These are phyloP conservation scores for Coccomyxa sp. DNA, from an alignment of 139 green algal species.

Conservation along the genomic window DNA sequence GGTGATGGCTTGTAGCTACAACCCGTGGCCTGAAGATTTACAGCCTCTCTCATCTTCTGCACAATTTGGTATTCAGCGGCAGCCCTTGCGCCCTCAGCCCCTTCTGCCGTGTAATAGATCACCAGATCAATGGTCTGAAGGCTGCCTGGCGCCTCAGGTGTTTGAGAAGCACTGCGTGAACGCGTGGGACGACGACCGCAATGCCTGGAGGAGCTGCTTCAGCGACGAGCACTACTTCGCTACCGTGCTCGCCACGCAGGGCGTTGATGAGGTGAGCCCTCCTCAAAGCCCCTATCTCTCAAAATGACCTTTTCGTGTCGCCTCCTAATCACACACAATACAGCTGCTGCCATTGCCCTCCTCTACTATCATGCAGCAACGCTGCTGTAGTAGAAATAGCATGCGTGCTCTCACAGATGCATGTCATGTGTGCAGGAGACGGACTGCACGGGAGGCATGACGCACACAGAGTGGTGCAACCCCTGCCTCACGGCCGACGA, in stretches of 20 bases:
- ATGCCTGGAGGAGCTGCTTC: not conserved
- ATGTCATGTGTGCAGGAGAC: not conserved
- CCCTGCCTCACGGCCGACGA: not conserved
- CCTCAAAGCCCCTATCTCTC: not conserved
- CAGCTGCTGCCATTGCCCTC: not conserved
- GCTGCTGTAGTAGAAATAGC: not conserved
- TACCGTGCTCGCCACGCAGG: not conserved
- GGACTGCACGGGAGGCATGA: not conserved
- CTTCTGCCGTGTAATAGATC: no score
- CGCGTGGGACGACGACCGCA: not conserved
- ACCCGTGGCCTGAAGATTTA: no score
- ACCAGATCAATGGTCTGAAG: not conserved
- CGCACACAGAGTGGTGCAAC: not conserved
- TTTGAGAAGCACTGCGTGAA: slow-evolving; percentile 3
- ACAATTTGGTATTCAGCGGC: no score
- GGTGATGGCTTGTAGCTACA: no score
- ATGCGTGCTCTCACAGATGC: not conserved
- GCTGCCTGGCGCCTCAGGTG: not conserved
- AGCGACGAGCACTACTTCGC: not conserved
- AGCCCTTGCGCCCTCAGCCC: no score
- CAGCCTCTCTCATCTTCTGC: no score
- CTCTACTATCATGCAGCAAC: not conserved
- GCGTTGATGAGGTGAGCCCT: not conserved
- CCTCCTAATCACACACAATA: not conserved
- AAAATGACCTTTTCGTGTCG: not conserved